Evolutionary conservation across 495 filamentous ascomycete species (phyloP).

Genomic region (Tetracladium marchalianum): DNA sequence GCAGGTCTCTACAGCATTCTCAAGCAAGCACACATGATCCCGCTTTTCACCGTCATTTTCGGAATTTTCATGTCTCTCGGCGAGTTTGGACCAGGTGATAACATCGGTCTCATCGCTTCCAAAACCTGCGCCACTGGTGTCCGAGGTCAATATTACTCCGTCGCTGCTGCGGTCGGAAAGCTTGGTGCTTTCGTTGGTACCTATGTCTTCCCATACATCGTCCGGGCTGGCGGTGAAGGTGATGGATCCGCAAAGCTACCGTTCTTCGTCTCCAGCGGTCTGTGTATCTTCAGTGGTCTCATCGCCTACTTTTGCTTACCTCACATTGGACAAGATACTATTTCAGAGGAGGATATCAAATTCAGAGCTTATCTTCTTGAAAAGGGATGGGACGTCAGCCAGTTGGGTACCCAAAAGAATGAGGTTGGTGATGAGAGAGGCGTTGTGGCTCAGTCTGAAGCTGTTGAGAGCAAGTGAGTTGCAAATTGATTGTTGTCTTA

Average conservation of each 20-base stretch:
- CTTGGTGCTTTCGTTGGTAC: conserved; percentile 88
- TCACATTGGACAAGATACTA: conserved; percentile 65
- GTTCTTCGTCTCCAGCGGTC: conserved; percentile 59
- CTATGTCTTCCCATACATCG: conserved; percentile 67
- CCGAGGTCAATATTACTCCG: conserved; percentile 83
- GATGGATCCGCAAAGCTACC: conserved; percentile 62
- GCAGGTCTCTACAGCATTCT: conserved; percentile 60
- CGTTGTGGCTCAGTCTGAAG: neutral
- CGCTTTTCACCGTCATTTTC: conserved; percentile 64
- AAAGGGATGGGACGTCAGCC: conserved; percentile 60
- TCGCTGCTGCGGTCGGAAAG: conserved; percentile 78
- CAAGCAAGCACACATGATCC: conserved; percentile 43
- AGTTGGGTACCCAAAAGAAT: conserved; percentile 46
- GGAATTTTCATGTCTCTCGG: conserved; percentile 78
- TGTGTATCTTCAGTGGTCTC: conserved; percentile 54
- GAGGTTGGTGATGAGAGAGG: neutral
- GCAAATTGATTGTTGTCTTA: no score
- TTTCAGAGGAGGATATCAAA: conserved; percentile 54
- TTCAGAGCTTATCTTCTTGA: conserved; percentile 59
- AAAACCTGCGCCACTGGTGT: conserved; percentile 84
- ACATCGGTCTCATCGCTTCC: conserved; percentile 78
- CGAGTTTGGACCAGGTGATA: conserved; percentile 82
- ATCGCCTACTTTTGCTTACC: conserved; percentile 51
- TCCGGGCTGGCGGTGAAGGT: conserved; percentile 49
- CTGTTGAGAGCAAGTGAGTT: no score